Percentiles rank a stretch among this genome's conserved stretches.
Evolutionary conservation across 805 yeast species (phyloP).

Genomic region (Saturnispora hagleri): DNA sequence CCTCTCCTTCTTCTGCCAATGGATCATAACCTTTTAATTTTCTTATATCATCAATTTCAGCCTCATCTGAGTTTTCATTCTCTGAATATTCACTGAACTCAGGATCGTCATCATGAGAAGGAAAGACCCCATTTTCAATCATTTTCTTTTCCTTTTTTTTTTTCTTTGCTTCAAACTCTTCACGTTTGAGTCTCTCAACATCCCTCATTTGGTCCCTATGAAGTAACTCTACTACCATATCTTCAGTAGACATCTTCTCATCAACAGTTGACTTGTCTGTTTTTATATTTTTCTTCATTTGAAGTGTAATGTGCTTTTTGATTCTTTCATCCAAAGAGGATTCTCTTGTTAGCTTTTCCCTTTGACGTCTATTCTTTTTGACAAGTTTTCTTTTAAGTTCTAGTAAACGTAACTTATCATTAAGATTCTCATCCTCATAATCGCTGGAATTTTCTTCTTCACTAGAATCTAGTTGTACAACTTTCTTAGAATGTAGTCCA

Average conservation of each 20-base stretch:
- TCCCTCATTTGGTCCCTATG: constrained; percentile 11
- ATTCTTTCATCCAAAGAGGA: constrained; percentile 9
- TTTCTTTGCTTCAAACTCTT: constrained; percentile 12
- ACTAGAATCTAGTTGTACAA: constrained; percentile 3
- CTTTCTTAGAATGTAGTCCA: neutral
- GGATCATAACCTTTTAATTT: constrained; percentile 20
- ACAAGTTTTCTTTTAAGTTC: constrained; percentile 10
- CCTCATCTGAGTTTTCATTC: constrained; percentile 17
- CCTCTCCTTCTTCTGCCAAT: constrained; percentile 9
- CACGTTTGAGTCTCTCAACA: constrained; percentile 4
- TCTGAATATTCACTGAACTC: constrained; percentile 25
- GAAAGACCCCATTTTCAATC: constrained; percentile 12
- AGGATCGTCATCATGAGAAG: constrained; percentile 21
- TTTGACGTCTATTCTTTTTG: constrained; percentile 4
- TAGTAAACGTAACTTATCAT: constrained; percentile 5
- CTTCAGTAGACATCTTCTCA: constrained; percentile 8
- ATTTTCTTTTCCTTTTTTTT: constrained; percentile 10
- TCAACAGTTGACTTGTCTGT: neutral
- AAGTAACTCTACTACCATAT: constrained; percentile 10
- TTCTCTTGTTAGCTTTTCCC: constrained; percentile 4
- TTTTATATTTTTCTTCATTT: constrained; percentile 1
- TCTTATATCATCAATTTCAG: constrained; percentile 17
- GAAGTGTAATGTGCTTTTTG: constrained; percentile 7
- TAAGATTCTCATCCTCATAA: neutral
- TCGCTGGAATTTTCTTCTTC: constrained; percentile 1